These are phyloP conservation scores for Acmispon strigosus DNA, from an alignment of 306 rosid genomes.

Conservation along the genomic window DNA sequence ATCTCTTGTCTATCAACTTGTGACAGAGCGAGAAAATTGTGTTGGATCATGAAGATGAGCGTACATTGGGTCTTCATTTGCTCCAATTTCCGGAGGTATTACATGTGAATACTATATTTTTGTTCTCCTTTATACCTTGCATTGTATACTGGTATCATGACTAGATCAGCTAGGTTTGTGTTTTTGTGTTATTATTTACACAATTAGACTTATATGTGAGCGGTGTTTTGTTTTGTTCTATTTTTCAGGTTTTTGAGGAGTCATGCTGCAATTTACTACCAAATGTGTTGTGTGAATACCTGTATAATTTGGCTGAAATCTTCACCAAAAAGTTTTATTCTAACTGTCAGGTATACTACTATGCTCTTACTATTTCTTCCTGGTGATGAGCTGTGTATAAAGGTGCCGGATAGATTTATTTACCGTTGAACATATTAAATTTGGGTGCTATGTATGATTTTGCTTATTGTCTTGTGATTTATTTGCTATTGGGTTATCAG, in stretches of 20 bases:
- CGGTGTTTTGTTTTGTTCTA: not conserved
- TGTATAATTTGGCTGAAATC: conserved; percentile 73
- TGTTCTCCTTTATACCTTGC: conserved; percentile 9
- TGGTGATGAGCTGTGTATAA: not conserved
- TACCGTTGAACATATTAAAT: not conserved
- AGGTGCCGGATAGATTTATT: not conserved
- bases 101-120: not conserved
- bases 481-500: too few species aligned
- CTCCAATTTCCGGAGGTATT: conserved; percentile 88
- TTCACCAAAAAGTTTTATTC: conserved; percentile 71
- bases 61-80: conserved; percentile 77
- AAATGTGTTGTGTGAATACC: conserved; percentile 79
- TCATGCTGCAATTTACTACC: conserved; percentile 81
- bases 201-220: too few species aligned
- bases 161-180: too few species aligned
- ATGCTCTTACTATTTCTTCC: not conserved
- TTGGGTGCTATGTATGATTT: not conserved
- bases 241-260: conserved; percentile 81
- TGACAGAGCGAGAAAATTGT: conserved; percentile 54
- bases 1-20: conserved; percentile 2
- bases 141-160: too few species aligned
- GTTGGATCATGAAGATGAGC: conserved; percentile 76
- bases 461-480: too few species aligned
- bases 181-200: too few species aligned
- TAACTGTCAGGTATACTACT: conserved; percentile 70